Conservation (phyloP, 2,329 filamentous ascomycete species). For the Scedosporium dehoogii region DNA sequence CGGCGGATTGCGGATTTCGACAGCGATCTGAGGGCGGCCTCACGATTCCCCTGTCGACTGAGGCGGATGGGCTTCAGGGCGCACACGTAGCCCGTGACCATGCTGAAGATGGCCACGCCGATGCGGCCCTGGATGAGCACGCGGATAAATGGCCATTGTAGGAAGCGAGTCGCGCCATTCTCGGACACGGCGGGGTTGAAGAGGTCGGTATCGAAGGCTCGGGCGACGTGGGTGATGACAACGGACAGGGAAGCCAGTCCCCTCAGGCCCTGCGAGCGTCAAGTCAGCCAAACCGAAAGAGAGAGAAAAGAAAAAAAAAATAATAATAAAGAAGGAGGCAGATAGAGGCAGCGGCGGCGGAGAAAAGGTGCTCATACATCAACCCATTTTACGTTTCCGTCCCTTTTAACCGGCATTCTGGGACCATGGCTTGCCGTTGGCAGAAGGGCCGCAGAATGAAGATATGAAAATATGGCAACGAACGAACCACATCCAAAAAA, state of each 20-base stretch:
- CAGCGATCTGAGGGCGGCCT: slow-evolving; percentile 42
- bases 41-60: slow-evolving; percentile 41
- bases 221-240: slow-evolving; percentile 41
- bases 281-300: neutral
- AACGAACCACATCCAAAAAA: too few species aligned
- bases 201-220: slow-evolving; percentile 40
- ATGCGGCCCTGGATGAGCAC: slow-evolving; percentile 52
- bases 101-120: slow-evolving; percentile 56
- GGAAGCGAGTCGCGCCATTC: slow-evolving; percentile 33
- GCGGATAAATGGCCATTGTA: slow-evolving; percentile 50
- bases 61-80: slow-evolving; percentile 51
- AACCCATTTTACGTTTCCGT: slow-evolving; percentile 49
- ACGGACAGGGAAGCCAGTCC: slow-evolving; percentile 45
- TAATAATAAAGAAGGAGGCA: slow-evolving; percentile 11
- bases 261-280: slow-evolving; percentile 35
- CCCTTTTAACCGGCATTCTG: slow-evolving; percentile 30
- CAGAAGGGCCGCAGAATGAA: too few species aligned
- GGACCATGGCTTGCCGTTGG: too few species aligned
- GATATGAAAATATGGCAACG: too few species aligned
- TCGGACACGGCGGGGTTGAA: slow-evolving; percentile 34
- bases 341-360: too few species aligned
- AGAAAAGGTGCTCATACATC: slow-evolving; percentile 32
- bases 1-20: slow-evolving; percentile 48
- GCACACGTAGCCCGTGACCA: slow-evolving; percentile 56
- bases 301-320: neutral